These are phyloP conservation scores for Camellia japonica DNA, from an alignment of 148 eudicot species.

Conservation along the genomic window DNA sequence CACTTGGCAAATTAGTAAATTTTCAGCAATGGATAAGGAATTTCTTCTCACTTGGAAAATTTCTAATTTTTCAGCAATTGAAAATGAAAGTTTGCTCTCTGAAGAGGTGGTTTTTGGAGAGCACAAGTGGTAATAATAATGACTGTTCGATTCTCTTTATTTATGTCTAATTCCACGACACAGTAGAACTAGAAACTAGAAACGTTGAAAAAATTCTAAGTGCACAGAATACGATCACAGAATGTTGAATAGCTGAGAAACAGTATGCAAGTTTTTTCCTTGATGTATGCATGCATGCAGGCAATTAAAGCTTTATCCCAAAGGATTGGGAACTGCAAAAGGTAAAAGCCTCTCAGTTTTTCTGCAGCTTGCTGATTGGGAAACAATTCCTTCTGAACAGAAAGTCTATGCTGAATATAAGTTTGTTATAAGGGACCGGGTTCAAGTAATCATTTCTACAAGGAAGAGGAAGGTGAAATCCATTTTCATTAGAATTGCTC, in stretches of 20 bases:
- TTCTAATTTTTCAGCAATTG: no score
- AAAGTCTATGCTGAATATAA: background rate
- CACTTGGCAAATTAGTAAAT: background rate
- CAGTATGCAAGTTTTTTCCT: background rate
- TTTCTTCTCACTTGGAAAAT: no score
- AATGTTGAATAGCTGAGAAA: background rate
- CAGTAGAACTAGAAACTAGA: no score
- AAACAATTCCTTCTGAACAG: background rate
- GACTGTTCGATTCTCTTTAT: background rate
- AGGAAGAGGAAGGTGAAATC: background rate
- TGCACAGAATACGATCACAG: no score
- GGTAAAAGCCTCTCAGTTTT: background rate
- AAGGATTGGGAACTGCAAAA: background rate
- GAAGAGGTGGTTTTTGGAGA: background rate
- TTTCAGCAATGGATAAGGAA: background rate
- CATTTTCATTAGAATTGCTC: no score
- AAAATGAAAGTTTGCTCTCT: no score
- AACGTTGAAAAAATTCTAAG: no score
- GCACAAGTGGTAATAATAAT: background rate
- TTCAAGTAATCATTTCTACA: background rate
- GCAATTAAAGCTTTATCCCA: background rate
- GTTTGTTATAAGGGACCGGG: background rate
- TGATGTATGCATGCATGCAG: background rate
- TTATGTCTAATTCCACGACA: background rate
- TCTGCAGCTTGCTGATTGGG: background rate